phyloP scores from a whole-genome alignment of 495 filamentous ascomycete genomes.

The Xylaria acuta region DNA sequence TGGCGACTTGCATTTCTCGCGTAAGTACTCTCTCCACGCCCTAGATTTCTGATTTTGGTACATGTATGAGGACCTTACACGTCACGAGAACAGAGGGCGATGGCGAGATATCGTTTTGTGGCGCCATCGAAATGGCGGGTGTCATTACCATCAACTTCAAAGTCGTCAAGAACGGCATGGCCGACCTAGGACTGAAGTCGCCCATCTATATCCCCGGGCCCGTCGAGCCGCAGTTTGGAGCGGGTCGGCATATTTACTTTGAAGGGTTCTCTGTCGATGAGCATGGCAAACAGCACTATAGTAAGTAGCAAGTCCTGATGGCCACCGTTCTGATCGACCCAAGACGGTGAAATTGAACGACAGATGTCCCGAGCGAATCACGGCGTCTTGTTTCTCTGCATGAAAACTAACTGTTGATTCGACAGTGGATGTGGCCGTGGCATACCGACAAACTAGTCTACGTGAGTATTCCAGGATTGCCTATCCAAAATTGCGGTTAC shows the following conservation, averaged over 20 bases:
- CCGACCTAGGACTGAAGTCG: constrained; percentile 77
- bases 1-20: constrained; percentile 88
- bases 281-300: constrained; percentile 88
- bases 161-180: constrained; percentile 84
- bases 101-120: constrained; percentile 95
- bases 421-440: constrained; percentile 81
- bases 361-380: neutral
- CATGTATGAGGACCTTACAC: neutral
- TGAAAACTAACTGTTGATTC: neutral
- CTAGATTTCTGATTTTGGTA: neutral
- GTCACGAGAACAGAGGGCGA: constrained; percentile 66
- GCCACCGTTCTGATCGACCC: neutral
- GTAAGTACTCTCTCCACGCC: constrained; percentile 37
- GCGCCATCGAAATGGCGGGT: constrained; percentile 96
- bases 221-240: constrained; percentile 90
- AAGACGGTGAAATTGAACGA: neutral
- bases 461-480: constrained; percentile 50
- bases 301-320: constrained; percentile 34
- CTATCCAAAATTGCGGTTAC: neutral
- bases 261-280: constrained; percentile 96
- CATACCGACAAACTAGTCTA: constrained; percentile 86
- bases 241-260: constrained; percentile 86
- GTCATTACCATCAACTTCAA: constrained; percentile 90
- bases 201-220: constrained; percentile 91
- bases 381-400: neutral